Percentiles rank a stretch among this genome's conserved stretches.
Evolutionary conservation across 1,139 yeast species (phyloP).

Genomic region (Taiozyma onychis): DNA sequence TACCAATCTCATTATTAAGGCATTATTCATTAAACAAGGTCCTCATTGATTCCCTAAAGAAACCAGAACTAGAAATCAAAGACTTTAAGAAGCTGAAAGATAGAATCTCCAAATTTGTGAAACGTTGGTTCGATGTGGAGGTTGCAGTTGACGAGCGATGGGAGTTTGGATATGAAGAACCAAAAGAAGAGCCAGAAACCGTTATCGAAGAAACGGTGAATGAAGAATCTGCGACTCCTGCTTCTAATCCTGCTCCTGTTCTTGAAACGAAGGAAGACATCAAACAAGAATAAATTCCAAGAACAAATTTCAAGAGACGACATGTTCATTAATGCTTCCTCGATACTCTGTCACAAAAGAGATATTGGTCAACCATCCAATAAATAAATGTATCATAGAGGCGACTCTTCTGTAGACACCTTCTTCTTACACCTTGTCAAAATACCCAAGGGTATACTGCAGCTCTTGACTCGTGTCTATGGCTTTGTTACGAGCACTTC

Average conservation of each 20-base stretch:
- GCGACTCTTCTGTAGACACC: background rate
- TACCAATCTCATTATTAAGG: conserved; percentile 20
- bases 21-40: conserved; percentile 27
- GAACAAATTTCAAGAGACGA: no score
- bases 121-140: conserved; percentile 14
- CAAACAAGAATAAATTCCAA: background rate
- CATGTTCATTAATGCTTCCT: no score
- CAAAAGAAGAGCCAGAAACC: conserved; percentile 1
- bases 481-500: no score
- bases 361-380: background rate
- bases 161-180: conserved; percentile 19
- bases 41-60: conserved; percentile 26
- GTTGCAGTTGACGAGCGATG: conserved; percentile 18
- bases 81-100: conserved; percentile 12
- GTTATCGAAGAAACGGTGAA: background rate
- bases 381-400: background rate
- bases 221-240: background rate
- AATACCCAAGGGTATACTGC: no score
- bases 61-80: conserved; percentile 25
- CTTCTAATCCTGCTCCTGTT: background rate
- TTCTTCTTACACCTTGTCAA: no score
- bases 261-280: background rate
- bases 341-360: no score
- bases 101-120: conserved; percentile 21
- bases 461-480: no score